Percentiles rank a stretch among this genome's conserved stretches.
phyloP scores from a whole-genome alignment of 306 rosid genomes.

The Pueraria montana region DNA sequence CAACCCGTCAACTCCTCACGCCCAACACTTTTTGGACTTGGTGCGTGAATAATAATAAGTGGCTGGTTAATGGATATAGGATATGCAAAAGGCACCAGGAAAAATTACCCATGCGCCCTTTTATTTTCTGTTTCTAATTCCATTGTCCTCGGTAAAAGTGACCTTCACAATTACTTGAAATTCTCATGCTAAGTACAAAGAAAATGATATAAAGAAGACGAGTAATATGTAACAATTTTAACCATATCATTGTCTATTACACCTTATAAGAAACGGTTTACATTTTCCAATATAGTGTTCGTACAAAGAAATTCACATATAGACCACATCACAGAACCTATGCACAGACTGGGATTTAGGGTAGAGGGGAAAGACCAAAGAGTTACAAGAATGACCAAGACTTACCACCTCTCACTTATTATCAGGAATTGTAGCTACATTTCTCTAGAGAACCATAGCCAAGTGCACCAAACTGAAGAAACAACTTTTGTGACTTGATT shows the following conservation, averaged over 20 bases:
- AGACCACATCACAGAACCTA: conserved; percentile 34
- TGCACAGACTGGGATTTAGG: conserved; percentile 8
- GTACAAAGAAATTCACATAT: conserved; percentile 29
- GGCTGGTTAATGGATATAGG: not conserved
- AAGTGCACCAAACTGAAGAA: conserved; percentile 36
- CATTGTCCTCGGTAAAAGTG: not conserved
- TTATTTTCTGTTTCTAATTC: not conserved
- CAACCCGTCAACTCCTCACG: too few relatives aligned
- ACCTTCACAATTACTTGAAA: conserved; percentile 7
- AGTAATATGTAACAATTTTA: conserved; percentile 1
- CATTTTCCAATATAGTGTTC: not conserved
- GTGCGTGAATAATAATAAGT: too few relatives aligned
- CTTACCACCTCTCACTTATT: conserved; percentile 21
- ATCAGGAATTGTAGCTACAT: conserved; percentile 28
- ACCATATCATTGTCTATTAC: conserved; percentile 21
- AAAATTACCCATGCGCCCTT: not conserved
- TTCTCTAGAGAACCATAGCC: conserved; percentile 23
- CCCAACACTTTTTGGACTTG: too few relatives aligned
- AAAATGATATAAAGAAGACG: not conserved
- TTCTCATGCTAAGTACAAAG: not conserved
- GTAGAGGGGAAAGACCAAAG: not conserved
- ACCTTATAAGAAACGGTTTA: conserved; percentile 32
- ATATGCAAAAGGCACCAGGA: not conserved
- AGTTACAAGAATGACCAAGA: conserved; percentile 10
- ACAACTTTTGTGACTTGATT: not conserved